A percentile compares a stretch with the other conserved stretches of the same genome.
Evolutionary conservation across 2,329 filamentous ascomycete genomes (phyloP).

Genomic region (Sphaerulina musiva): DNA sequence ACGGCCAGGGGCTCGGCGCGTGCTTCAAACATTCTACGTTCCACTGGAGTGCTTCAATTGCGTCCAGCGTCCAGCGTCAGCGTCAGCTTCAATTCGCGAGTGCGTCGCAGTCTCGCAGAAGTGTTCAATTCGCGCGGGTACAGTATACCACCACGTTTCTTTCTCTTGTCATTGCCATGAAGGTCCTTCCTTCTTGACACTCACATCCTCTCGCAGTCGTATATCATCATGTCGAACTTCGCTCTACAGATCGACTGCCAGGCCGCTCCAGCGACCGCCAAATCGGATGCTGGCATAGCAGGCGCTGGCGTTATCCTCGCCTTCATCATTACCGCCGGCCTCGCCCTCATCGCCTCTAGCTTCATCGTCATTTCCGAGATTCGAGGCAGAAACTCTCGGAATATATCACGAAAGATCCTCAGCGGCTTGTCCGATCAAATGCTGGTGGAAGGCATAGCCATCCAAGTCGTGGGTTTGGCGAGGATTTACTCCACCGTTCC

Average conservation of each 20-base stretch:
- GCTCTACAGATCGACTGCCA: constrained; percentile 36
- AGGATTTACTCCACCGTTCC: constrained; percentile 54
- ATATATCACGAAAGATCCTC: constrained; percentile 57
- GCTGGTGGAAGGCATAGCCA: constrained; percentile 62
- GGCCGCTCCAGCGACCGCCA: constrained; percentile 39
- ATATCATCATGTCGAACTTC: constrained; percentile 10
- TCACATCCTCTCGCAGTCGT: neutral
- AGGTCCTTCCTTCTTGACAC: neutral
- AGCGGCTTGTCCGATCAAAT: constrained; percentile 62
- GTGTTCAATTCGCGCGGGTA: neutral
- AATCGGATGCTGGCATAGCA: constrained; percentile 53
- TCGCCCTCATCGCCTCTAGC: constrained; percentile 51
- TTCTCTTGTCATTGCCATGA: neutral
- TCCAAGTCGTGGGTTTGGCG: constrained; percentile 57
- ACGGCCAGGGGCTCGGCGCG: neutral
- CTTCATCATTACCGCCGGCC: constrained; percentile 57
- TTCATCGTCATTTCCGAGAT: constrained; percentile 53
- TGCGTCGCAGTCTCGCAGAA: neutral
- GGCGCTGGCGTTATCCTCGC: constrained; percentile 56
- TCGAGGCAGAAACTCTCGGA: constrained; percentile 42
- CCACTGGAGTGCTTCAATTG: too few relatives aligned
- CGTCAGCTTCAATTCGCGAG: neutral
- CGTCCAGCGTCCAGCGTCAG: too few relatives aligned
- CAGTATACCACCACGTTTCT: neutral
- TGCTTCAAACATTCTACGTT: neutral